Conservation (phyloP, 305 asterid species). For the Petunia hybrid region DNA sequence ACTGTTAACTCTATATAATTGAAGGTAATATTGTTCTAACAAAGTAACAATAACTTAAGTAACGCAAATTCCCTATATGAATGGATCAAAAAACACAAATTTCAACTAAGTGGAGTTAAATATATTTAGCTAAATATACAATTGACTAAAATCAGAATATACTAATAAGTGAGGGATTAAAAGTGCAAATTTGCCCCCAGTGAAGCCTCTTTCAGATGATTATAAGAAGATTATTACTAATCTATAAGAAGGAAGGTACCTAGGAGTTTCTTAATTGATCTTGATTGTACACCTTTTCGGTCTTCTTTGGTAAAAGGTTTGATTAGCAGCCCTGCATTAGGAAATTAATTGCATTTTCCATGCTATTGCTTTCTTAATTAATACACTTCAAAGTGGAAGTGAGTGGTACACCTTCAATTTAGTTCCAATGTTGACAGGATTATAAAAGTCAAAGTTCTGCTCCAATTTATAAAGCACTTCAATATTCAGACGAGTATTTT, state of each 20-base stretch:
- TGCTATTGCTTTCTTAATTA: constrained; percentile 1
- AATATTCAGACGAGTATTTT: no score
- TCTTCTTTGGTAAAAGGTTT: neutral
- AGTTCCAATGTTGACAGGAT: neutral
- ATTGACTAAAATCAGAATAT: no score
- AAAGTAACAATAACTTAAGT: no score
- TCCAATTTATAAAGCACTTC: no score
- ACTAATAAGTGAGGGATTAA: no score
- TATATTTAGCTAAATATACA: no score
- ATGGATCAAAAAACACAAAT: no score
- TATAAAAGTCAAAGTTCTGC: neutral
- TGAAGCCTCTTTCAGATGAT: neutral
- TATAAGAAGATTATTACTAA: neutral
- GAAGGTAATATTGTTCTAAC: no score
- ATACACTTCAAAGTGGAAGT: constrained; percentile 17
- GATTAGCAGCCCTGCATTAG: neutral
- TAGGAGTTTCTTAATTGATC: neutral
- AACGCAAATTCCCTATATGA: no score
- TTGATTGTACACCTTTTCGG: neutral
- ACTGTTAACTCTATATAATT: no score
- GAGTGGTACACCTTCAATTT: neutral
- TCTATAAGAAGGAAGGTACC: neutral
- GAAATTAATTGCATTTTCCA: neutral
- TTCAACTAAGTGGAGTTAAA: no score
- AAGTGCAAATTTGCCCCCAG: neutral